A percentile compares a stretch with the other conserved stretches of the same genome.
Conservation (phyloP, 768 basidiomycete genomes). For the Lactarius sanguifluus region DNA sequence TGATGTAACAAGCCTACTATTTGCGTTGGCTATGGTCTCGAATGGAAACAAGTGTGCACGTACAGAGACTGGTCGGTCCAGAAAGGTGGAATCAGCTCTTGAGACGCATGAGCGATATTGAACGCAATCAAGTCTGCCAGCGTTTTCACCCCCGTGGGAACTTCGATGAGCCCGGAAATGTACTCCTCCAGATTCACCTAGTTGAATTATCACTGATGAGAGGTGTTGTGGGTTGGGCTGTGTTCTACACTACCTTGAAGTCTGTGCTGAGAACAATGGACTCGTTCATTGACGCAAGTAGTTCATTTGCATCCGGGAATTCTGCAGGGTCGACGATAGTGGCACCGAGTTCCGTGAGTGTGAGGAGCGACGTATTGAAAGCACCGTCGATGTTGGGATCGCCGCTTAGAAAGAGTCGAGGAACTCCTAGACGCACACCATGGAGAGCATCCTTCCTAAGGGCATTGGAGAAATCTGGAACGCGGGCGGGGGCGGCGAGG, state of each 20-base stretch:
- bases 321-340: constrained; percentile 64
- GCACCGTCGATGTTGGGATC: constrained; percentile 35
- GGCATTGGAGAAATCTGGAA: constrained; percentile 60
- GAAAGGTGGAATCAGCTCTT: constrained; percentile 45
- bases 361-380: constrained; percentile 43
- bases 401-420: constrained; percentile 39
- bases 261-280: constrained; percentile 52
- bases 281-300: constrained; percentile 49
- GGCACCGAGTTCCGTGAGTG: constrained; percentile 44
- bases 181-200: constrained; percentile 57
- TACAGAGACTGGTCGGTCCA: constrained; percentile 40
- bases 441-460: constrained; percentile 48
- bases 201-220: neutral
- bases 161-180: constrained; percentile 46
- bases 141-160: constrained; percentile 56
- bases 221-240: no score
- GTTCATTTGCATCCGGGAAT: constrained; percentile 53
- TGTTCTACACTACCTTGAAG: constrained; percentile 49
- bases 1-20: constrained; percentile 33
- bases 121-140: constrained; percentile 63
- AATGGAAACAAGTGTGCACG: constrained; percentile 5
- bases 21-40: neutral
- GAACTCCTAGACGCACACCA: constrained; percentile 48
- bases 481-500: constrained; percentile 43
- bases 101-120: constrained; percentile 49